Base-by-base conservation (phyloP, 2,329 filamentous ascomycete species). In the Emergomyces orientalis region DNA sequence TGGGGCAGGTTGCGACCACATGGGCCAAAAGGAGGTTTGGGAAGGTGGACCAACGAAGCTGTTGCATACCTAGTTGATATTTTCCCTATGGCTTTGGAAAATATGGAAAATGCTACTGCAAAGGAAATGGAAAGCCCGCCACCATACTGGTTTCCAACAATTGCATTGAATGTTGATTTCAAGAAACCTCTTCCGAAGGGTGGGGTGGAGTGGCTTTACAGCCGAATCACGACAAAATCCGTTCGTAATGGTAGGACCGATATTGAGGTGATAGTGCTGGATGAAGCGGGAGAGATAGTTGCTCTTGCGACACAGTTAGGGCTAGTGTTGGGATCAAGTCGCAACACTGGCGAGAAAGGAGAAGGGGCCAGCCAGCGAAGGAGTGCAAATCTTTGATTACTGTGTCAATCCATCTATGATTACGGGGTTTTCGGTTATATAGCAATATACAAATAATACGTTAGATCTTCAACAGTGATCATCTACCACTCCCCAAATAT, bases 181-280 rank as follows among this genome's bases (percentile, higher is more conserved):
- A 59, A 59, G 57, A 59, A 59, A 37, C 41, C 25, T 7, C 25
- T 59, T 5, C 57, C 41, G 25, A 49, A 47, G 14, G 30, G 27
- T 59, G 57, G 57, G 14, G 39, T 59, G 7, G 39, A 49, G 41
- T 59, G 57, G 57, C 41, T 59, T 4, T 59, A 59, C 19, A 59
- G 57, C 27, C 41, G 57, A 47, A 45, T 59, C 17, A 49, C 34
- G 19, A 59, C 41, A 25, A 59, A 59, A 47, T 27, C 41, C 13
- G 17, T 59, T 27, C 57, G 57, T 22, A 47, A 59, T 34, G 57
- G 57, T 5, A 39, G 57, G 30, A 59, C 41, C 14, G 57, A 59
- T 45, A 59, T 59, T 47, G 57, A 59, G 41, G 57, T 59, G 41
- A 34, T 59, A 32, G 43, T 59, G 57, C 14, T 49, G 57, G 57